A percentile compares a stretch with the other conserved stretches of the same genome.
phyloP scores from a whole-genome alignment of 208 protist species.

The Hexamita inflata region DNA sequence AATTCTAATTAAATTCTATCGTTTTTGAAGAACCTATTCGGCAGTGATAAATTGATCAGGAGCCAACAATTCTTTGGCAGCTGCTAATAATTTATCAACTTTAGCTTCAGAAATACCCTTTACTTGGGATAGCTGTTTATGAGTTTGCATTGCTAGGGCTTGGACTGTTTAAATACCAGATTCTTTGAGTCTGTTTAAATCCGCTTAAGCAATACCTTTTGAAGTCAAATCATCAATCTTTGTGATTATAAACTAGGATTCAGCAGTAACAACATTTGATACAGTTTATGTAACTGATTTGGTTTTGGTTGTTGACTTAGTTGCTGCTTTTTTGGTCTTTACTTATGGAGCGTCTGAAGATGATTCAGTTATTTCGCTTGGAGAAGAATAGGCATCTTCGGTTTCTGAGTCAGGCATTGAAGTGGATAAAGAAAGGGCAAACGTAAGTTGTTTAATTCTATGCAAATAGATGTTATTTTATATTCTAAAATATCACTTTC shows the following conservation, averaged over 20 bases:
- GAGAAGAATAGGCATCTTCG: too few relatives aligned
- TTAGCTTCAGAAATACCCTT: conserved; percentile 93
- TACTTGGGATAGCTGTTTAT: conserved; percentile 57
- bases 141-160: conserved; percentile 50
- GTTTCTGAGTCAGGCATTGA: too few relatives aligned
- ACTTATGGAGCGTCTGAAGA: too few relatives aligned
- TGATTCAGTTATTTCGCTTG: too few relatives aligned
- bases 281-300: too few relatives aligned
- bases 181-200: conserved; percentile 58
- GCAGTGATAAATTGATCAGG: conserved; percentile 54
- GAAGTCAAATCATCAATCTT: conserved; percentile 13
- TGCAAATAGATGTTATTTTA: too few relatives aligned
- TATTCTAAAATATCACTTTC: too few relatives aligned
- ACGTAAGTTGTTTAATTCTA: too few relatives aligned
- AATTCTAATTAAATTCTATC: conserved; percentile 63
- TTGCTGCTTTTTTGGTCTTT: too few relatives aligned
- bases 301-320: too few relatives aligned
- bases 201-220: conserved; percentile 34
- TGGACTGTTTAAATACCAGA: conserved; percentile 52
- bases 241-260: not conserved
- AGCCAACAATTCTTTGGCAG: conserved; percentile 60
- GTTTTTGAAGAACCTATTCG: conserved; percentile 58
- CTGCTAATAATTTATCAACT: conserved; percentile 86
- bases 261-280: too few relatives aligned
- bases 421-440: too few relatives aligned